Evolutionary conservation across 2,329 filamentous ascomycete genomes (phyloP).

Genomic region (Cercospora sp.): DNA sequence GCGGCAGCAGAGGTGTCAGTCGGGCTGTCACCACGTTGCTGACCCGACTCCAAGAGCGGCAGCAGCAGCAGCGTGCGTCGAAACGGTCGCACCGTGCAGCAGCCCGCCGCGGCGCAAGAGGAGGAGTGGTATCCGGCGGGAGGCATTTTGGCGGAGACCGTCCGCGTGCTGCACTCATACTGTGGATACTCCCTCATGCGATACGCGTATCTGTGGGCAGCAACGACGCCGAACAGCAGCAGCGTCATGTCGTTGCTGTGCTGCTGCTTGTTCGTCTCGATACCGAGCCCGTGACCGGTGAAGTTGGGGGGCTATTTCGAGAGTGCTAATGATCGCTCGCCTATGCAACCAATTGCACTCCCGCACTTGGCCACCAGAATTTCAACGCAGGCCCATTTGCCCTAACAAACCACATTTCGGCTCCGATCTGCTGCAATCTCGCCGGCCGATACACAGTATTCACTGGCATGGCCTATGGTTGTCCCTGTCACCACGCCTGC

Average conservation of each 20-base stretch:
- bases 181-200: not conserved
- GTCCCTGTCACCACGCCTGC: not conserved
- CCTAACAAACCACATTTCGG: not conserved
- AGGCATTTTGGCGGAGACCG: not conserved
- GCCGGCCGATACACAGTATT: not conserved
- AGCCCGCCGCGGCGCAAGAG: not conserved
- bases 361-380: not conserved
- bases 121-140: not conserved
- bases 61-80: not conserved
- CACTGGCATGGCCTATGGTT: not conserved
- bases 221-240: not conserved
- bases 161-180: not conserved
- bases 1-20: slow-evolving; percentile 3
- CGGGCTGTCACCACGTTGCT: slow-evolving; percentile 3
- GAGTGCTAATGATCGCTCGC: not conserved
- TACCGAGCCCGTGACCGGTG: slow-evolving; percentile 8
- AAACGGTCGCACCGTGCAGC: not conserved
- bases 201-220: not conserved
- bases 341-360: not conserved
- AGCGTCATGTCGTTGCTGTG: not conserved
- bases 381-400: not conserved
- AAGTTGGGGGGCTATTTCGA: slow-evolving; percentile 6
- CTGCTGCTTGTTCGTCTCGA: not conserved
- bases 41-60: not conserved
- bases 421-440: not conserved